These are phyloP conservation scores for Mortierella claussenii DNA, from an alignment of 192 early-diverging fungal species.

Conservation along the genomic window DNA sequence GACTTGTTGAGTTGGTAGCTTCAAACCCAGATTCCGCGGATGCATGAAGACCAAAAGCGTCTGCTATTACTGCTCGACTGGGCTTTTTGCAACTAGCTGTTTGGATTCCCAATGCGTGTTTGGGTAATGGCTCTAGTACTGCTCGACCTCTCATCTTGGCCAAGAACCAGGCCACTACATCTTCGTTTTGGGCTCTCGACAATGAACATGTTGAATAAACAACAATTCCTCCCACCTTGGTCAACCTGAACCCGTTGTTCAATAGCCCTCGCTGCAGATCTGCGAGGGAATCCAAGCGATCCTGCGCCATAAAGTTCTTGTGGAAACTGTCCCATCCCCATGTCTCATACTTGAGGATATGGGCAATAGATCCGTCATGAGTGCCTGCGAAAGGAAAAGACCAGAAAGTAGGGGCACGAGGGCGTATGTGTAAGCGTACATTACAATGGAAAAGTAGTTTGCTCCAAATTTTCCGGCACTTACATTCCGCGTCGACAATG, in stretches of 20 bases:
- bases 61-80: slow-evolving; percentile 15
- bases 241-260: slow-evolving; percentile 78
- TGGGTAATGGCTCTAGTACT: slow-evolving; percentile 65
- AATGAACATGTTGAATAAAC: slow-evolving; percentile 92
- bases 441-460: neutral
- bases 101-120: slow-evolving; percentile 36
- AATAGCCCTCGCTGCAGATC: slow-evolving; percentile 76
- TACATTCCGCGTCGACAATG: slow-evolving; percentile 73
- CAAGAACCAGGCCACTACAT: slow-evolving; percentile 85
- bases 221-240: slow-evolving; percentile 79
- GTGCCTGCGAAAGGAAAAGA: slow-evolving; percentile 61
- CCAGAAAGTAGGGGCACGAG: neutral
- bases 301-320: slow-evolving; percentile 72
- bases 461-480: neutral
- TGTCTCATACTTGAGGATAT: slow-evolving; percentile 80
- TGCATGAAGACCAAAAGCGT: slow-evolving; percentile 21
- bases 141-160: slow-evolving; percentile 53
- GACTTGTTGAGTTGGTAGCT: too few relatives aligned
- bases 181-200: slow-evolving; percentile 86
- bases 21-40: neutral
- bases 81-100: slow-evolving; percentile 32
- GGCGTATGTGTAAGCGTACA: neutral
- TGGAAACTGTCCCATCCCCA: slow-evolving; percentile 88
- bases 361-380: slow-evolving; percentile 90
- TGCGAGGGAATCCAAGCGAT: slow-evolving; percentile 67